These are phyloP conservation scores for Ceratobasidium sp. DNA, from an alignment of 1,284 basidiomycete genomes.

Conservation along the genomic window DNA sequence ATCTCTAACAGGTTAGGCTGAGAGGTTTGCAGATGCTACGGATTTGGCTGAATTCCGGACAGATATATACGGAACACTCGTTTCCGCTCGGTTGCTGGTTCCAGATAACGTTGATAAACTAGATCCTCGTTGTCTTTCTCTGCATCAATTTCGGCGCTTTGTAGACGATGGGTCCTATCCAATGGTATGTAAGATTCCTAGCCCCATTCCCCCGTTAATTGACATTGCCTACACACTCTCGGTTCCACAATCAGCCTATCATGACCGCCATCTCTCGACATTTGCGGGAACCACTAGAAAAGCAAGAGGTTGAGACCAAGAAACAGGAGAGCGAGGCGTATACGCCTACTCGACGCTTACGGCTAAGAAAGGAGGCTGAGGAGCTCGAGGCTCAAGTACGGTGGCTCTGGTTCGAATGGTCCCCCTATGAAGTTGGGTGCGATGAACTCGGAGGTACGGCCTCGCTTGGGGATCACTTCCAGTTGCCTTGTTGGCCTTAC, in stretches of 20 bases:
- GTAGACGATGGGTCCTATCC: conserved; percentile 56
- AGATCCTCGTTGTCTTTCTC: conserved; percentile 56
- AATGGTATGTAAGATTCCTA: conserved; percentile 45
- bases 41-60: conserved; percentile 45
- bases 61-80: conserved; percentile 59
- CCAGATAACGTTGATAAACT: conserved; percentile 53
- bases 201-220: background rate
- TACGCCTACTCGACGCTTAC: conserved; percentile 50
- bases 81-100: conserved; percentile 57
- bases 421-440: conserved; percentile 59
- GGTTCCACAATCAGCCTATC: conserved; percentile 53
- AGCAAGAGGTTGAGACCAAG: conserved; percentile 44
- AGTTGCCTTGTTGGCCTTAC: background rate
- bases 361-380: conserved; percentile 50
- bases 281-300: conserved; percentile 53
- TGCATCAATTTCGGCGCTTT: conserved; percentile 55
- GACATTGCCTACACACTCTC: background rate
- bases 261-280: conserved; percentile 56
- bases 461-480: background rate
- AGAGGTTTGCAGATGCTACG: background rate
- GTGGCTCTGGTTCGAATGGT: conserved; percentile 58
- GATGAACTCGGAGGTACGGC: conserved; percentile 58
- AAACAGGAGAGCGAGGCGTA: conserved; percentile 47
- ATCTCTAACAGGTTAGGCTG: conserved; percentile 50
- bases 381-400: conserved; percentile 50